A percentile compares a stretch with the other conserved stretches of the same genome.
These are phyloP conservation scores for Linderniella brevidens DNA, from an alignment of 257 asterid genomes.

Conservation along the genomic window DNA sequence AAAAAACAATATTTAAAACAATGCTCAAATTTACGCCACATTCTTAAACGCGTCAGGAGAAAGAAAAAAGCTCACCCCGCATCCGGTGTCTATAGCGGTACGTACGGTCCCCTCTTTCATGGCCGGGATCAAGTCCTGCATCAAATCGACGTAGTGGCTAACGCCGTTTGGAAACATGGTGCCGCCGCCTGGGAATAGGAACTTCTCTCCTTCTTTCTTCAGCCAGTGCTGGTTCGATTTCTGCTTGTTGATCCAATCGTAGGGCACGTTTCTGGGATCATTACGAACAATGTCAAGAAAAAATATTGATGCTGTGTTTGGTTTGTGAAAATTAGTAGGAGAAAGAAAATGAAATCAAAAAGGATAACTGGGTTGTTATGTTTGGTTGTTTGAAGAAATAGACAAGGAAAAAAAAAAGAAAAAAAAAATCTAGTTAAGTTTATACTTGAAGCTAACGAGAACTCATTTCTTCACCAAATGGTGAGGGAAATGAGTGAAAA, in stretches of 20 bases:
- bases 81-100: slow-evolving; percentile 68
- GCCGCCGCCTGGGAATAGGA: slow-evolving; percentile 69
- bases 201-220: slow-evolving; percentile 55
- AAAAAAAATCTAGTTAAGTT: too few relatives aligned
- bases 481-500: too few relatives aligned
- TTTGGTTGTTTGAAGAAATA: too few relatives aligned
- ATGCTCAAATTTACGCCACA: too few relatives aligned
- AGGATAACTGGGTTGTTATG: too few relatives aligned
- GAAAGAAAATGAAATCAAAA: background rate
- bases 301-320: background rate
- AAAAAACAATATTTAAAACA: background rate
- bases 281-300: background rate
- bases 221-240: slow-evolving; percentile 74
- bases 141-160: slow-evolving; percentile 46
- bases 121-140: slow-evolving; percentile 46
- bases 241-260: slow-evolving; percentile 62
- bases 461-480: too few relatives aligned
- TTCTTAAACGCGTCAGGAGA: too few relatives aligned
- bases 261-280: slow-evolving; percentile 50
- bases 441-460: too few relatives aligned
- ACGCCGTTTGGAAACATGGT: slow-evolving; percentile 74
- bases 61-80: slow-evolving; percentile 48
- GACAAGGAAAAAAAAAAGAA: too few relatives aligned
- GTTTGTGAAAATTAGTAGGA: too few relatives aligned
- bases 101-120: slow-evolving; percentile 57